Evolutionary conservation across 1,139 yeast genomes (phyloP).

Genomic region (Candida gigantensis): DNA sequence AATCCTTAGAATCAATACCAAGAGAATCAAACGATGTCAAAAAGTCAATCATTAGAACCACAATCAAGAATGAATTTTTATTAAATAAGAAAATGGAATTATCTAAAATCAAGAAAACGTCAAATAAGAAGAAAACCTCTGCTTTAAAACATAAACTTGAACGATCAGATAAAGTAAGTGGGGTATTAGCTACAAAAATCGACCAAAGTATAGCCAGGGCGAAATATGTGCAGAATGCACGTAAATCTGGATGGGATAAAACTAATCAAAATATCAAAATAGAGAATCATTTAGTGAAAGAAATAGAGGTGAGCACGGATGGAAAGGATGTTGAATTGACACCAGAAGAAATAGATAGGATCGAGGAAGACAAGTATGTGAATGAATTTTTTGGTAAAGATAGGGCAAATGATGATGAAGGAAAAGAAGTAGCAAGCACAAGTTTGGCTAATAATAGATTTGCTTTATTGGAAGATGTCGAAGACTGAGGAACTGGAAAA

Average conservation of each 20-base stretch:
- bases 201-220: slow-evolving; percentile 65
- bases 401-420: slow-evolving; percentile 25
- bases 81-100: slow-evolving; percentile 56
- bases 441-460: slow-evolving; percentile 38
- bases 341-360: slow-evolving; percentile 24
- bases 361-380: slow-evolving; percentile 41
- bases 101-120: slow-evolving; percentile 33
- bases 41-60: slow-evolving; percentile 65
- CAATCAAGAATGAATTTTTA: slow-evolving; percentile 66
- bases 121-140: slow-evolving; percentile 33
- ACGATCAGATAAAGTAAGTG: slow-evolving; percentile 54
- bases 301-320: slow-evolving; percentile 2
- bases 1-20: slow-evolving; percentile 52
- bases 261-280: slow-evolving; percentile 53
- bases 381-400: slow-evolving; percentile 33
- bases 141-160: slow-evolving; percentile 43
- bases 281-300: slow-evolving; percentile 21
- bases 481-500: too few relatives aligned
- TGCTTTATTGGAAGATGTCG: slow-evolving; percentile 52
- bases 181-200: slow-evolving; percentile 60
- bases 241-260: slow-evolving; percentile 75
- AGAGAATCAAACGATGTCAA: slow-evolving; percentile 61
- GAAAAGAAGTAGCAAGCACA: slow-evolving; percentile 20
- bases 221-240: slow-evolving; percentile 56
- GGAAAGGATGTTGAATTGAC: slow-evolving; percentile 10